These are phyloP conservation scores for Anisodus tanguticus DNA, from an alignment of 257 asterid genomes.

Conservation along the genomic window DNA sequence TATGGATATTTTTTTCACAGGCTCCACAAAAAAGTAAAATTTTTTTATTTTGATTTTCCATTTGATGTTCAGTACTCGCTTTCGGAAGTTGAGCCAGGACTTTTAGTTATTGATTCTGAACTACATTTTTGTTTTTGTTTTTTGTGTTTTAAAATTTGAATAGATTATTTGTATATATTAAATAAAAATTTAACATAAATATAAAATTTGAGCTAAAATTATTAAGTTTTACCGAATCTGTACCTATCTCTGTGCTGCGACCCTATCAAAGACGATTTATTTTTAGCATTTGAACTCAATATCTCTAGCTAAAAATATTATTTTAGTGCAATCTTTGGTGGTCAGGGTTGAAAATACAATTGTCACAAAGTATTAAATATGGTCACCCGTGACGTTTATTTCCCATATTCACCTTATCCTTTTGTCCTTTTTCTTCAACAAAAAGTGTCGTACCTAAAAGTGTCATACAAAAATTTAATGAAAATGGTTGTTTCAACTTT, in stretches of 20 bases:
- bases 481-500: not conserved
- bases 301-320: not conserved
- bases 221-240: not conserved
- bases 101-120: not conserved
- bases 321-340: not conserved
- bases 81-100: fast-evolving
- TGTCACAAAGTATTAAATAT: not conserved
- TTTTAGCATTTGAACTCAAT: not conserved
- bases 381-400: conserved; percentile 11
- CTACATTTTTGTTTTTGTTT: not conserved
- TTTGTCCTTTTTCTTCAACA: conserved; percentile 4
- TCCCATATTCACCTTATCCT: not conserved
- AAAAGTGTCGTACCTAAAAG: not conserved
- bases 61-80: fast-evolving
- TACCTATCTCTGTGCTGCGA: too few species aligned
- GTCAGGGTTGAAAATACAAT: not conserved
- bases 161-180: not conserved
- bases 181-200: not conserved
- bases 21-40: not conserved
- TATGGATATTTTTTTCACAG: not conserved
- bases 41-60: not conserved
- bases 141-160: fast-evolving
- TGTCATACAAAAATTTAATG: not conserved
- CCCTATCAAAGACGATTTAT: not conserved
- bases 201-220: not conserved